A percentile compares a stretch with the other conserved stretches of the same genome.
Evolutionary conservation across 1,139 yeast genomes (phyloP).

Genomic region (Lodderomyces oxycetoniae): DNA sequence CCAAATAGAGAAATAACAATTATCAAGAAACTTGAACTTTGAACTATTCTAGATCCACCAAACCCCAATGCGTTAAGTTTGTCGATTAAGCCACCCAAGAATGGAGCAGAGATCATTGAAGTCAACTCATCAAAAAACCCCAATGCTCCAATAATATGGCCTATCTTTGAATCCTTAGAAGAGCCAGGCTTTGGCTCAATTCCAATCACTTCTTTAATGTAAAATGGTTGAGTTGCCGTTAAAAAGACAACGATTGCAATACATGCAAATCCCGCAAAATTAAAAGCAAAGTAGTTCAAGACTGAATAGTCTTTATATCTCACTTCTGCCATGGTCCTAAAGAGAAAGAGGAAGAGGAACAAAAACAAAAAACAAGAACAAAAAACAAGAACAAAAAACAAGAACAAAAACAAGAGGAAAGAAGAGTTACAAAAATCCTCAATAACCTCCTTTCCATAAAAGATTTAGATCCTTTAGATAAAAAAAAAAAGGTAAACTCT

Average conservation of each 20-base stretch:
- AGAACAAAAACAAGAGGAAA: too few relatives aligned
- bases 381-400: too few relatives aligned
- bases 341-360: too few relatives aligned
- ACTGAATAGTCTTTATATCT: constrained; percentile 14
- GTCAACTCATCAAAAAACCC: constrained; percentile 63
- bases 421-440: too few relatives aligned
- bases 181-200: constrained; percentile 19
- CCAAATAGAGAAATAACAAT: constrained; percentile 46
- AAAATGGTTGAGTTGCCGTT: constrained; percentile 65
- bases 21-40: constrained; percentile 43
- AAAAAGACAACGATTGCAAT: constrained; percentile 64
- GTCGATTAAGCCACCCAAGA: constrained; percentile 62
- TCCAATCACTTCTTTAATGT: constrained; percentile 52
- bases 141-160: constrained; percentile 53
- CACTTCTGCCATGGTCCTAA: too few relatives aligned
- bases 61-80: constrained; percentile 20
- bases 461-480: too few relatives aligned
- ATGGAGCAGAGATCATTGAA: constrained; percentile 53
- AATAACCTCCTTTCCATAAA: too few relatives aligned
- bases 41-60: constrained; percentile 53
- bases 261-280: constrained; percentile 42
- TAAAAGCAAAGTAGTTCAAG: constrained; percentile 23
- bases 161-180: constrained; percentile 35
- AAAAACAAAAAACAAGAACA: too few relatives aligned
- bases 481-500: too few relatives aligned